Percentiles rank a stretch among this genome's conserved stretches.
Conservation (phyloP, 768 basidiomycete species). For the Collybia sp. region DNA sequence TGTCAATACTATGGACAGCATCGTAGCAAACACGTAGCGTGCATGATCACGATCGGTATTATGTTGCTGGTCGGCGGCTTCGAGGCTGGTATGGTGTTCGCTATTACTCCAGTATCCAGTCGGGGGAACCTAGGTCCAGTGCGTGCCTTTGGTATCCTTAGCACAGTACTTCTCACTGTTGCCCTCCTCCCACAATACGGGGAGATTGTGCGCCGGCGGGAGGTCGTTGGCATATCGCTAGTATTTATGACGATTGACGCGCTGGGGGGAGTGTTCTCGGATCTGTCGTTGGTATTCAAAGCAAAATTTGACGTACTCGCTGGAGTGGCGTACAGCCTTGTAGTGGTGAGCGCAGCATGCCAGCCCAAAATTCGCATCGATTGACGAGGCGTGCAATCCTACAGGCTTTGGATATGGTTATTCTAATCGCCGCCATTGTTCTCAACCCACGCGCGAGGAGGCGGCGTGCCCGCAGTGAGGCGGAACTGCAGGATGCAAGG, state of each 20-base stretch:
- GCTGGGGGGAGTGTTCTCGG: slow-evolving; percentile 65
- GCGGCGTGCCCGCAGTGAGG: slow-evolving; percentile 23
- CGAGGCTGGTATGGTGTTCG: slow-evolving; percentile 57
- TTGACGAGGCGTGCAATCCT: neutral
- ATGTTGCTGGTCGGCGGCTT: slow-evolving; percentile 48
- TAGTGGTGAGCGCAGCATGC: slow-evolving; percentile 38
- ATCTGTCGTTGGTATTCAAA: slow-evolving; percentile 67
- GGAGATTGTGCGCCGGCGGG: slow-evolving; percentile 63
- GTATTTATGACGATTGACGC: slow-evolving; percentile 68
- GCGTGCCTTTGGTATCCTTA: slow-evolving; percentile 59
- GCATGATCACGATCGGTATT: slow-evolving; percentile 29
- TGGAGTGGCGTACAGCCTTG: slow-evolving; percentile 54
- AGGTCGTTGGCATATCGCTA: slow-evolving; percentile 67
- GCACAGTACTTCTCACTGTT: slow-evolving; percentile 50
- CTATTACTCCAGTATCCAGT: slow-evolving; percentile 39
- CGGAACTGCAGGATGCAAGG: neutral
- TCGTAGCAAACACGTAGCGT: slow-evolving; percentile 28
- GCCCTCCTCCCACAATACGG: slow-evolving; percentile 60
- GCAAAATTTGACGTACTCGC: slow-evolving; percentile 59
- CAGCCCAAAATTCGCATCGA: neutral
- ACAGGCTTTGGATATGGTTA: slow-evolving; percentile 56
- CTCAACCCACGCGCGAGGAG: slow-evolving; percentile 56
- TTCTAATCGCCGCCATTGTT: slow-evolving; percentile 56
- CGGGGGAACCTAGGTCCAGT: slow-evolving; percentile 26
- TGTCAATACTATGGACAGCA: slow-evolving; percentile 60